Conservation (phyloP, 352 stramenopile genomes). For the Phytophthora uliginosa region DNA sequence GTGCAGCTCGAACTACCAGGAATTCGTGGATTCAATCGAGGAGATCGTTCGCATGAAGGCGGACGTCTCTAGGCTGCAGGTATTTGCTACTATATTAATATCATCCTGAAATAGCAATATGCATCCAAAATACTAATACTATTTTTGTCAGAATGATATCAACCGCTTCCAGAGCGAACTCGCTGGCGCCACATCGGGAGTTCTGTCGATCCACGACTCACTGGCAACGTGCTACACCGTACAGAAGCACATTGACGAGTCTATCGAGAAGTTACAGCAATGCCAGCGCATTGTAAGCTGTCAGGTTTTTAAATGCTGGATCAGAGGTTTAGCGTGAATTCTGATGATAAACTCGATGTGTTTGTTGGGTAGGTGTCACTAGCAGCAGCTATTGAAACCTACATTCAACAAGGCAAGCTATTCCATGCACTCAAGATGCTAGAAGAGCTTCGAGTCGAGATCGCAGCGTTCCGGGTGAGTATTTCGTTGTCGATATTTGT, state of each 20-base stretch:
- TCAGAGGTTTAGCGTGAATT: background rate
- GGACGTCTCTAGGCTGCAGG: conserved; percentile 76
- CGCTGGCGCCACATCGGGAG: conserved; percentile 49
- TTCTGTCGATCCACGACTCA: conserved; percentile 69
- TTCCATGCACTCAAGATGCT: conserved; percentile 85
- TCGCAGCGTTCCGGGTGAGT: conserved; percentile 70
- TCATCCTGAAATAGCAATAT: background rate
- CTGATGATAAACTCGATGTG: background rate
- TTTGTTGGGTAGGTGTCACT: conserved; percentile 56
- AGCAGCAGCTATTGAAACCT: conserved; percentile 70
- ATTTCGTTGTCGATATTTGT: conserved; percentile 1
- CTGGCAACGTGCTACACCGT: conserved; percentile 67
- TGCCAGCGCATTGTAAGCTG: conserved; percentile 75
- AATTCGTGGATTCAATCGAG: conserved; percentile 87
- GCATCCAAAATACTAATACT: conserved; percentile 2
- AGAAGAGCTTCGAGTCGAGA: conserved; percentile 76
- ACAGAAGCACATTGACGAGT: conserved; percentile 79
- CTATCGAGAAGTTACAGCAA: conserved; percentile 84
- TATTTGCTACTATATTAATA: conserved; percentile 13
- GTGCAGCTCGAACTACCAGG: conserved; percentile 82
- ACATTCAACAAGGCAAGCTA: conserved; percentile 77
- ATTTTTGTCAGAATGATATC: conserved; percentile 57
- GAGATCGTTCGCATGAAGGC: conserved; percentile 87
- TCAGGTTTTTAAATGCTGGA: background rate
- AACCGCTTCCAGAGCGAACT: conserved; percentile 75